Conservation (phyloP, 345 rosid species). For the Eucalyptus sideroxylon region DNA sequence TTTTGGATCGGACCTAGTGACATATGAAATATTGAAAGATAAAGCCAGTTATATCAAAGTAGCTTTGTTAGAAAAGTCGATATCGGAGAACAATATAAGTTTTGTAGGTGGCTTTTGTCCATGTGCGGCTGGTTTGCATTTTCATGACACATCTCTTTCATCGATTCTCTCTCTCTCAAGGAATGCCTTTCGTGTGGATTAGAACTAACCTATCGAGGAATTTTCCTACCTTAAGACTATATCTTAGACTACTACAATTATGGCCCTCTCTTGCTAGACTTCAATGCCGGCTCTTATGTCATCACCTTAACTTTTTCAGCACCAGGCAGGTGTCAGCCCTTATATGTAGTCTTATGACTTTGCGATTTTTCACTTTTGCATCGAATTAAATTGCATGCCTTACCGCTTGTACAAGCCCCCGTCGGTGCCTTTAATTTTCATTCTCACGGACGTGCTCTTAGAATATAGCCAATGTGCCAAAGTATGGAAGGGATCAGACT, state of each 20-base stretch:
- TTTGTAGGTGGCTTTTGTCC: background rate
- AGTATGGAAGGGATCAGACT: background rate
- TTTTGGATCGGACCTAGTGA: background rate
- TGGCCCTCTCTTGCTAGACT: accelerated
- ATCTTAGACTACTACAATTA: background rate
- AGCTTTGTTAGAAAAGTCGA: background rate
- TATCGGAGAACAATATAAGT: background rate
- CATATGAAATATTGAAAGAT: background rate
- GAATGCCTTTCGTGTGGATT: background rate
- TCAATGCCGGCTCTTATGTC: background rate
- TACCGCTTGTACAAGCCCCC: background rate
- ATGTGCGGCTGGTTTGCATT: background rate
- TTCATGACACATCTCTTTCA: background rate
- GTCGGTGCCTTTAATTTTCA: background rate
- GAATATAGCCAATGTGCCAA: background rate
- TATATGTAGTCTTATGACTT: background rate
- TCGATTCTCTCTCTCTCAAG: background rate
- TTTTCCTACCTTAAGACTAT: background rate
- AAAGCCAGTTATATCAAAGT: background rate
- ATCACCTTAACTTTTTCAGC: background rate
- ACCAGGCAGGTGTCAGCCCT: accelerated
- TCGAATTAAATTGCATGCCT: background rate
- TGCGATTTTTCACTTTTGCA: background rate
- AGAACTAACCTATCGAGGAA: background rate
- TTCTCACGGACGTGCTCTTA: background rate